phyloP scores from a whole-genome alignment of 2,329 filamentous ascomycete genomes.

The Aspergillus ochraceus region DNA sequence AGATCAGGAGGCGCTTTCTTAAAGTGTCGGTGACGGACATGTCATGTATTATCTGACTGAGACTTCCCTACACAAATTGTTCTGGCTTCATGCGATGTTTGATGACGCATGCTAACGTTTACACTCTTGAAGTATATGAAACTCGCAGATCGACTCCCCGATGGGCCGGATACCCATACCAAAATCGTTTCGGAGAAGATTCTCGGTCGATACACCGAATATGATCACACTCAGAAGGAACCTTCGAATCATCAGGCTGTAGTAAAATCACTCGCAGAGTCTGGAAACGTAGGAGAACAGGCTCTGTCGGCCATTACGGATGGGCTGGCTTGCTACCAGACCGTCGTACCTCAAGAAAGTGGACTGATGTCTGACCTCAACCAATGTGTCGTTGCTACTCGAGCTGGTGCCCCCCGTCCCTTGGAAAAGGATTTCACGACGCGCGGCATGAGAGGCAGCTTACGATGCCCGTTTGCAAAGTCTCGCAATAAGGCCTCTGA shows the following conservation, averaged over 20 bases:
- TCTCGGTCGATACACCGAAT: slow-evolving; percentile 30
- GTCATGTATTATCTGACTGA: slow-evolving; percentile 56
- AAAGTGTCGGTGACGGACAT: slow-evolving; percentile 63
- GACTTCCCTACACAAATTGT: slow-evolving; percentile 28
- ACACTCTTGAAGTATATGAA: slow-evolving; percentile 32
- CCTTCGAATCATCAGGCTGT: slow-evolving; percentile 65
- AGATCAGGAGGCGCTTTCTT: slow-evolving; percentile 70
- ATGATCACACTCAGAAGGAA: slow-evolving; percentile 53
- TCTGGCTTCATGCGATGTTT: slow-evolving; percentile 17
- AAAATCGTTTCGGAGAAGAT: slow-evolving; percentile 32
- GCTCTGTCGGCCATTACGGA: slow-evolving; percentile 37
- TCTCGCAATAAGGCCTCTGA: slow-evolving; percentile 43
- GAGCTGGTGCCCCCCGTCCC: slow-evolving; percentile 62
- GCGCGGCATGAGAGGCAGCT: slow-evolving; percentile 72
- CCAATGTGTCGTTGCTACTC: slow-evolving; percentile 40
- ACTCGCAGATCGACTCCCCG: slow-evolving; percentile 31
- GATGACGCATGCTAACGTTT: slow-evolving; percentile 28
- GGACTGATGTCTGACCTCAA: slow-evolving; percentile 33
- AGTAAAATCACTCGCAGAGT: slow-evolving; percentile 54
- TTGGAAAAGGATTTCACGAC: slow-evolving; percentile 92
- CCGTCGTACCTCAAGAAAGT: slow-evolving; percentile 32
- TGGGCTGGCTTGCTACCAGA: slow-evolving; percentile 42
- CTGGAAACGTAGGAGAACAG: slow-evolving; percentile 65
- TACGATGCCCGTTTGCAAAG: slow-evolving; percentile 78
- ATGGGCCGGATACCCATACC: slow-evolving; percentile 31